Conservation (phyloP, 2,329 filamentous ascomycete species). For the Fusarium praegraminearum region DNA sequence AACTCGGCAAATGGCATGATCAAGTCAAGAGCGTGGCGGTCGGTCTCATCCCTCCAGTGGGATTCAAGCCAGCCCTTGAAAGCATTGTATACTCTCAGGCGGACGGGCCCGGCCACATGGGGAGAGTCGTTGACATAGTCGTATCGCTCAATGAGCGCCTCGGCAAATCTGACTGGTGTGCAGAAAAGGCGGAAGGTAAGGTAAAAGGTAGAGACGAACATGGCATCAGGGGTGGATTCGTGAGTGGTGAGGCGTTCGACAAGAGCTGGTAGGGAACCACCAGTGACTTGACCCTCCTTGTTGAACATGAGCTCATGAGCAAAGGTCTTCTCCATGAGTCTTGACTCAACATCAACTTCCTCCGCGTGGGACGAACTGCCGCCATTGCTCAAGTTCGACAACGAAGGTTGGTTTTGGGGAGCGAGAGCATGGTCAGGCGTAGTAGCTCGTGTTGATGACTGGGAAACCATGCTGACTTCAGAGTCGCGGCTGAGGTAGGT, state of each 20-base stretch:
- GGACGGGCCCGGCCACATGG: slow-evolving; percentile 80
- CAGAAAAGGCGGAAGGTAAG: slow-evolving; percentile 96
- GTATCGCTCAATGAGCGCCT: slow-evolving; percentile 89
- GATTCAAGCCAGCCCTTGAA: slow-evolving; percentile 98
- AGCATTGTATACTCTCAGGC: slow-evolving; percentile 92
- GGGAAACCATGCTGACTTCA: slow-evolving; percentile 82
- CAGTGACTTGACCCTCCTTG: slow-evolving; percentile 94
- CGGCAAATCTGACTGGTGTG: slow-evolving; percentile 80
- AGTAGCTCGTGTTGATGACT: slow-evolving; percentile 86
- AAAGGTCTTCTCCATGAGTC: slow-evolving; percentile 90
- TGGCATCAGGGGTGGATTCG: slow-evolving; percentile 89
- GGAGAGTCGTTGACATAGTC: slow-evolving; percentile 88
- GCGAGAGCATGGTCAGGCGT: slow-evolving; percentile 77
- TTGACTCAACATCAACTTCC: slow-evolving; percentile 82
- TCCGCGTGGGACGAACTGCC: slow-evolving; percentile 77
- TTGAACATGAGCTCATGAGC: slow-evolving; percentile 93
- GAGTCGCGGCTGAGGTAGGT: slow-evolving; percentile 86
- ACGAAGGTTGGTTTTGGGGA: slow-evolving; percentile 69
- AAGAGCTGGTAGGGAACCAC: slow-evolving; percentile 88
- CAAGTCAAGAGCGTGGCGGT: slow-evolving; percentile 78
- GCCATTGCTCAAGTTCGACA: slow-evolving; percentile 75
- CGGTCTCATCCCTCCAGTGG: slow-evolving; percentile 88
- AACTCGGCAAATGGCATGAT: slow-evolving; percentile 85
- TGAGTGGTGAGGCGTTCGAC: slow-evolving; percentile 96
- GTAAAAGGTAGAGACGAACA: slow-evolving; percentile 95